phyloP scores from a whole-genome alignment of 805 yeast species.

The Tetrapisispora namnaoensis region DNA sequence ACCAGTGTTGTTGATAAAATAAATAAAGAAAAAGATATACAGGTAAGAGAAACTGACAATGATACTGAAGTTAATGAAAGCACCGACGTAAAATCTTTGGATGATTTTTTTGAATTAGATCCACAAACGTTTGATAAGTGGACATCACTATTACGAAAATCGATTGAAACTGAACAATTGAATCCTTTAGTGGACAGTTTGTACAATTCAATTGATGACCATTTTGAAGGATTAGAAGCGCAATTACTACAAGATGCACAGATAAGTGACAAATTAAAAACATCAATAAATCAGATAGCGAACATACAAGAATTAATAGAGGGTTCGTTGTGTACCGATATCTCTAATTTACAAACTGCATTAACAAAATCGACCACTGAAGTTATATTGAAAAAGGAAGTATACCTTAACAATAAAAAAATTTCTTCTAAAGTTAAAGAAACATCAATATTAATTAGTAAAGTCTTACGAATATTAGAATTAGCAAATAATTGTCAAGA shows the following conservation, averaged over 20 bases:
- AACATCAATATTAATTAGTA: conserved; percentile 56
- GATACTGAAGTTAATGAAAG: background rate
- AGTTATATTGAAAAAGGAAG: conserved; percentile 52
- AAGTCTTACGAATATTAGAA: conserved; percentile 74
- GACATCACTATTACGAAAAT: conserved; percentile 25
- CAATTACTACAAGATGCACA: conserved; percentile 28
- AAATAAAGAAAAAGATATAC: background rate
- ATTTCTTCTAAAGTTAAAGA: conserved; percentile 60
- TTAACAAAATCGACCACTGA: conserved; percentile 57
- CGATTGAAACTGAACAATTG: conserved; percentile 20
- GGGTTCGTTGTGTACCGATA: conserved; percentile 41
- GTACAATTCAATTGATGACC: conserved; percentile 26
- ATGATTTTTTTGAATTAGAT: conserved; percentile 20
- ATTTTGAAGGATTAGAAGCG: conserved; percentile 26
- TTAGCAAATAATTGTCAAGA: conserved; percentile 80
- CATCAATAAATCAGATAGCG: conserved; percentile 54
- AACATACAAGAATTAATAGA: conserved; percentile 50
- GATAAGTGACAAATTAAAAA: conserved; percentile 25
- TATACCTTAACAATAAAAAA: conserved; percentile 50
- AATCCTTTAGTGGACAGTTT: conserved; percentile 21
- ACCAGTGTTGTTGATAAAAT: conserved; percentile 4
- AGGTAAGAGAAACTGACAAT: background rate
- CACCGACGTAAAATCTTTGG: background rate
- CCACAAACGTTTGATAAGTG: conserved; percentile 25
- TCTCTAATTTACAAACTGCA: conserved; percentile 45